Base-by-base conservation (phyloP, 163 green algal species). In the Chlorella variabilis region DNA sequence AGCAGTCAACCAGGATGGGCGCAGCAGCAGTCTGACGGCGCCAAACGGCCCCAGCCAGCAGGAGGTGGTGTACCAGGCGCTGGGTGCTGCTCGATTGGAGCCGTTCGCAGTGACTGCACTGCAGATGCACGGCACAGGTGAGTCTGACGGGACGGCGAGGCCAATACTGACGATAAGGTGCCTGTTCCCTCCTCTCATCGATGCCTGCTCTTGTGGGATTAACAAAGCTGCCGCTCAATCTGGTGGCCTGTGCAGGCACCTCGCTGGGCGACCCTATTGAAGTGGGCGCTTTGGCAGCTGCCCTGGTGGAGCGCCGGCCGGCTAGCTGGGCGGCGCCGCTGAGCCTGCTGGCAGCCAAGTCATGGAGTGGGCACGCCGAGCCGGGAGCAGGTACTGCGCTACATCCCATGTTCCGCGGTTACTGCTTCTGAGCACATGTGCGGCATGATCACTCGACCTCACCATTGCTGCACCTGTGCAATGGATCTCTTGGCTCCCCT, bases 1-100 rank as follows among this genome's bases (percentile, higher is more conserved):
- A 1, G 87, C 91, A 1, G 89, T 96, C 49, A 96, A 97, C 84
- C 93, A 98, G 87, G 94, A 96, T 67, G 94, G 94, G 13, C 85
- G 93, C 54, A 95, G 91, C 85, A 96, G 91, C 87, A 86, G 80
- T 38, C 87, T 98, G 23, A 98, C 94, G 0, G 94, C 94, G 1
- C 94, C 94, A 65, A 90, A 91, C 51, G 90, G 90, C 20, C 90
- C 89, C 51, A 86, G 83, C 9, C 91, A 94, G 85, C 85, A 91
- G 86, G 88, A 75, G 20, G 91, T 97, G 29, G 91, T 97, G 20
- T 75, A 81, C 1, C 65, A 69, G 4, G 94, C 93, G 11, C 84
- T 97, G 41, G 20, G 29, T 11, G 75, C 77, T 17, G 89, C 83
- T 8, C 2, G 11, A 27, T 18, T 82, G 39, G 27, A 25, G 7